A percentile compares a stretch with the other conserved stretches of the same genome.
phyloP scores from a whole-genome alignment of 2,329 filamentous ascomycete species.

The Albifimbria verrucaria region DNA sequence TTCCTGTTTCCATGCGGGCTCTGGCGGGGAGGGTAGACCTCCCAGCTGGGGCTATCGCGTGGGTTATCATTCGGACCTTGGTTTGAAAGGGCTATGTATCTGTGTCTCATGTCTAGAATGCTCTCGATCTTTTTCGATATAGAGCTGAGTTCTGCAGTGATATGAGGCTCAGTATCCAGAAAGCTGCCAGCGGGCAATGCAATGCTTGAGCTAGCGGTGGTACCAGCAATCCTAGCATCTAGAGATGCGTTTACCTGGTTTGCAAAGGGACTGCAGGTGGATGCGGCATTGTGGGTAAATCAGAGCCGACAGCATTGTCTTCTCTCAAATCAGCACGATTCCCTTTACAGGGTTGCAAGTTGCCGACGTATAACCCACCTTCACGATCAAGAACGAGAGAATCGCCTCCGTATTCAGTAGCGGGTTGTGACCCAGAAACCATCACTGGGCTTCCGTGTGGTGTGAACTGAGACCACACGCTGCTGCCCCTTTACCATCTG shows the following conservation, averaged over 20 bases:
- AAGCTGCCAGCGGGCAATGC: constrained; percentile 43
- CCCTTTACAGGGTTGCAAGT: constrained; percentile 10
- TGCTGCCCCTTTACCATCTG: constrained; percentile 45
- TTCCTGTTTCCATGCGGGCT: constrained; percentile 71
- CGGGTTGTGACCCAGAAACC: constrained; percentile 28
- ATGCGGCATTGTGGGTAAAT: constrained; percentile 11
- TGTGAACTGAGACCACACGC: constrained; percentile 37
- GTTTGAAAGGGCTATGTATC: constrained; percentile 81
- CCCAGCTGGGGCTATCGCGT: constrained; percentile 78
- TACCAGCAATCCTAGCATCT: not conserved
- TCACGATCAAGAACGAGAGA: constrained; percentile 28
- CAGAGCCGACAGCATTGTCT: constrained; percentile 10
- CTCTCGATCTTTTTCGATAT: constrained; percentile 92
- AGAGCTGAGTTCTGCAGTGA: constrained; percentile 76
- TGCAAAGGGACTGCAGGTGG: not conserved
- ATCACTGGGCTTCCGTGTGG: constrained; percentile 46
- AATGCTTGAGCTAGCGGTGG: constrained; percentile 10
- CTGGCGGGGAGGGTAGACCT: constrained; percentile 89
- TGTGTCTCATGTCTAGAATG: constrained; percentile 82
- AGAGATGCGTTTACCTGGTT: not conserved
- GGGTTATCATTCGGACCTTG: constrained; percentile 84
- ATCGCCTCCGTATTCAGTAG: constrained; percentile 34
- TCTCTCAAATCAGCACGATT: constrained; percentile 36
- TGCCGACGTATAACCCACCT: constrained; percentile 8
- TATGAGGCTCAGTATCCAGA: constrained; percentile 70